A percentile compares a stretch with the other conserved stretches of the same genome.
These are phyloP conservation scores for Schwanniomyces sp. DNA, from an alignment of 805 yeast species.

Conservation along the genomic window DNA sequence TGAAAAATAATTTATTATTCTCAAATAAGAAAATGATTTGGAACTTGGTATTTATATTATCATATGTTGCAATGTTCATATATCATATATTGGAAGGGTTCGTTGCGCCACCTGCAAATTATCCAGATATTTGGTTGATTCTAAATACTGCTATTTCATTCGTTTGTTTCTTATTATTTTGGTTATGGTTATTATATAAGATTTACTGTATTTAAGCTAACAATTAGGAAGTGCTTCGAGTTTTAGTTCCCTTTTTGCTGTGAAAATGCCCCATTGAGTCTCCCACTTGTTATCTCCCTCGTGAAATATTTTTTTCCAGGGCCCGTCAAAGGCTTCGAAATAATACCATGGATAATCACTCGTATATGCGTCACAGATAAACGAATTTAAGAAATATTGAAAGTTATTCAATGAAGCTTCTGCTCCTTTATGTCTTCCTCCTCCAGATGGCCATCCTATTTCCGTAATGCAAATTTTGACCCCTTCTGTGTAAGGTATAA, in stretches of 20 bases:
- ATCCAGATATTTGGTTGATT: constrained; percentile 87
- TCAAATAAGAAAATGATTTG: constrained; percentile 23
- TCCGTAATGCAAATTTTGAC: constrained; percentile 52
- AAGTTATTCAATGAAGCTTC: constrained; percentile 45
- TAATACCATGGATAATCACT: constrained; percentile 51
- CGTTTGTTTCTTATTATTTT: constrained; percentile 70
- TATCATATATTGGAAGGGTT: constrained; percentile 57
- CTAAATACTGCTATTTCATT: constrained; percentile 73
- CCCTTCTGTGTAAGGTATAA: constrained; percentile 35
- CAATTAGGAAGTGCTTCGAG: constrained; percentile 44
- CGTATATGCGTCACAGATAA: constrained; percentile 48
- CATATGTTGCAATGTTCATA: constrained; percentile 43
- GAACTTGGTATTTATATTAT: constrained; percentile 21
- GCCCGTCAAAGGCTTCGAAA: constrained; percentile 73
- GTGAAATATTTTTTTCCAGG: constrained; percentile 61
- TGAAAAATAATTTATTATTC: constrained; percentile 18
- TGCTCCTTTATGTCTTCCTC: constrained; percentile 50
- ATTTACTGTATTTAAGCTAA: constrained; percentile 17
- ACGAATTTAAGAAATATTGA: constrained; percentile 49
- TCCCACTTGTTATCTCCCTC: constrained; percentile 57
- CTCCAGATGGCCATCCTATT: constrained; percentile 72
- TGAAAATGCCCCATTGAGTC: constrained; percentile 70
- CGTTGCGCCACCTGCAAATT: constrained; percentile 52
- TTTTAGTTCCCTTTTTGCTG: constrained; percentile 42
- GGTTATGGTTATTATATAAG: constrained; percentile 76